A percentile compares a stretch with the other conserved stretches of the same genome.
phyloP scores from a whole-genome alignment of 345 rosid genomes.

The Acer campestre region DNA sequence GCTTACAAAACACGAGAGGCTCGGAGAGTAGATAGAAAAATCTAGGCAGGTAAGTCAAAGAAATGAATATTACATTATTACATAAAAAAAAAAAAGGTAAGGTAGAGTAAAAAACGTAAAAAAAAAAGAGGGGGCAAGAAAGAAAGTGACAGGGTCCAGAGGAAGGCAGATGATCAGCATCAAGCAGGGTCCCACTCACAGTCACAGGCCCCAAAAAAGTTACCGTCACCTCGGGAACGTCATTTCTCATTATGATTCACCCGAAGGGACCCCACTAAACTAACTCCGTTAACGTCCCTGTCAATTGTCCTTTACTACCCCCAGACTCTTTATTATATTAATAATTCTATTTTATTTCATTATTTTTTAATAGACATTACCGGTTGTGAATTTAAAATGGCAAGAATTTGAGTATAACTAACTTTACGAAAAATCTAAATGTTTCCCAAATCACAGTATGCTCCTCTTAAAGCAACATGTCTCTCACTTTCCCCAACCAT shows the following conservation, averaged over 20 bases:
- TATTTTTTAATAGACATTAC: not conserved
- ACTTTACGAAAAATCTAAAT: not conserved
- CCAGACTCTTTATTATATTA: too few species aligned
- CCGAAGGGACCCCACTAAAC: not conserved
- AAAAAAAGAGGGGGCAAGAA: not conserved
- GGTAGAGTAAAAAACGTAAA: not conserved
- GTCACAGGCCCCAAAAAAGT: not conserved
- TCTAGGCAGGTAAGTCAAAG: not conserved
- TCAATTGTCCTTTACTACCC: constrained; percentile 1
- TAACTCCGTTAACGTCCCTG: constrained; percentile 30
- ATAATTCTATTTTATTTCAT: not conserved
- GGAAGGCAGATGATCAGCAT: not conserved
- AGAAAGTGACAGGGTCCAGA: not conserved
- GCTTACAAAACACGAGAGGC: too few species aligned
- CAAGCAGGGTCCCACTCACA: not conserved
- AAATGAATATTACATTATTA: not conserved
- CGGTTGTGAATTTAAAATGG: too few species aligned
- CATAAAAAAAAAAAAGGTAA: too few species aligned
- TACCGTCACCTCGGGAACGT: constrained; percentile 37
- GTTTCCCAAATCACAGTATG: constrained; percentile 30
- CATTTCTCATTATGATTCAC: constrained; percentile 19
- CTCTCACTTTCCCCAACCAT: not conserved
- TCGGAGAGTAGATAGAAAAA: too few species aligned
- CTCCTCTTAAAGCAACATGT: constrained; percentile 25
- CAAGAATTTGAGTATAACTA: not conserved